Percentiles rank a stretch among this genome's conserved stretches.
These are phyloP conservation scores for Aspergillus oerlinghausenensis DNA, from an alignment of 2,329 filamentous ascomycete species.

Conservation along the genomic window DNA sequence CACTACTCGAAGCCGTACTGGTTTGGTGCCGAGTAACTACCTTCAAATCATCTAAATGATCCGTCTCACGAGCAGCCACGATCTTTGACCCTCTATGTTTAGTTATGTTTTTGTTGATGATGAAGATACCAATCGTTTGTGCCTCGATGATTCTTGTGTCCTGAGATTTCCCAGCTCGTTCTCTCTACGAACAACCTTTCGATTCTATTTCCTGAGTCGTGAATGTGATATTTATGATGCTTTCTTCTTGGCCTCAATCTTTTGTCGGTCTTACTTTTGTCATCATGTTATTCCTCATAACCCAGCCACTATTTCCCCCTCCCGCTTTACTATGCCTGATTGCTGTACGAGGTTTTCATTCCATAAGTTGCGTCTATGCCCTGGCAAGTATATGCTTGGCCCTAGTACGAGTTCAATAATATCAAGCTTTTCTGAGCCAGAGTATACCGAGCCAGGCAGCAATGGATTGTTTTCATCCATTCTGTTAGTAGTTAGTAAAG, in stretches of 20 bases:
- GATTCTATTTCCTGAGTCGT: background rate
- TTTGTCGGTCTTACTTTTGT: background rate
- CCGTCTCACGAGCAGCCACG: conserved; percentile 23
- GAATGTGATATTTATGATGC: background rate
- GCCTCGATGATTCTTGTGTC: conserved; percentile 4
- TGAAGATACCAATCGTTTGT: conserved; percentile 16
- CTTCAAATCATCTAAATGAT: conserved; percentile 51
- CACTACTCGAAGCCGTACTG: conserved; percentile 43
- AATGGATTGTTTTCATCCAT: background rate
- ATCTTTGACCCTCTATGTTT: conserved; percentile 10
- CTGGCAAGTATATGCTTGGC: background rate
- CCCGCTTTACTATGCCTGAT: background rate
- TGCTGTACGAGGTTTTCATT: background rate
- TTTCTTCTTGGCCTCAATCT: background rate
- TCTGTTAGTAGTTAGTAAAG: background rate
- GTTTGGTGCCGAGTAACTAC: conserved; percentile 65
- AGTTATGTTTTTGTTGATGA: conserved; percentile 15
- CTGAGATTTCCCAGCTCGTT: background rate
- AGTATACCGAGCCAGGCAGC: background rate
- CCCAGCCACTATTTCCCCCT: background rate
- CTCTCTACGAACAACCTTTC: background rate
- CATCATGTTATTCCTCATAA: background rate
- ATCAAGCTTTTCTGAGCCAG: background rate
- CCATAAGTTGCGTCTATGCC: background rate
- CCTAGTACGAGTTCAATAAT: background rate